Conservation (phyloP, 345 rosid species). For the Syzygium aromaticum region DNA sequence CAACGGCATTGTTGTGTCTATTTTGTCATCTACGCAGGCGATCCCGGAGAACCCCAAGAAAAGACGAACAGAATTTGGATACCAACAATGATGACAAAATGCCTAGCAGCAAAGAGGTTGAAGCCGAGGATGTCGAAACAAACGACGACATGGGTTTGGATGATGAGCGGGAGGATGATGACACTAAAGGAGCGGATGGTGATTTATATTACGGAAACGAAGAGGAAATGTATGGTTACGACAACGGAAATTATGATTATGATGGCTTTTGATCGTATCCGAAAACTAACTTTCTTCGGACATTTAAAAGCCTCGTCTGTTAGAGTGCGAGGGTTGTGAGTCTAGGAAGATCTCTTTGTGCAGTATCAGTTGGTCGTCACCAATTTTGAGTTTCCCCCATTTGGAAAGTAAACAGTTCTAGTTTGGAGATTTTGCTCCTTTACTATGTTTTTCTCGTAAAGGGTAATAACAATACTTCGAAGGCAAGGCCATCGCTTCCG, state of each 20-base stretch:
- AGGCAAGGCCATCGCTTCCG: neutral
- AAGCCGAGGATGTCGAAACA: neutral
- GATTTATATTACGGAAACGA: slow-evolving; percentile 9
- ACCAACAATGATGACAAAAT: slow-evolving; percentile 9
- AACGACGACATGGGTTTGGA: neutral
- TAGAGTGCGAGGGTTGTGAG: neutral
- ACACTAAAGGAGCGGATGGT: slow-evolving; percentile 4
- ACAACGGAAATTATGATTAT: slow-evolving; percentile 3
- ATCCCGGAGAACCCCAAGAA: slow-evolving; percentile 18
- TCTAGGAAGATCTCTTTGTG: neutral
- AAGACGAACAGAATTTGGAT: slow-evolving; percentile 13
- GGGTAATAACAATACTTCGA: neutral
- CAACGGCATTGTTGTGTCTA: neutral
- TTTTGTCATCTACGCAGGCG: slow-evolving; percentile 5
- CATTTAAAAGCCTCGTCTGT: neutral
- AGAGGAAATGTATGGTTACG: slow-evolving; percentile 14
- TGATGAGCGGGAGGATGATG: slow-evolving; percentile 3
- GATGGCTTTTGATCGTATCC: slow-evolving; percentile 1
- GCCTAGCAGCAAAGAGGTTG: slow-evolving; percentile 1
- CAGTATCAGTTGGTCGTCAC: neutral
- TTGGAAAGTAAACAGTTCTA: neutral
- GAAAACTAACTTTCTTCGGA: neutral
- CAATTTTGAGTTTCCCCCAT: neutral
- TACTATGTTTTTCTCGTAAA: neutral
- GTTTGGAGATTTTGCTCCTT: neutral